Evolutionary conservation across 2,329 filamentous ascomycete genomes (phyloP), one percentile per base, ranked within the genome.

Genomic region (Fusarium pseudocircinatum): DNA sequence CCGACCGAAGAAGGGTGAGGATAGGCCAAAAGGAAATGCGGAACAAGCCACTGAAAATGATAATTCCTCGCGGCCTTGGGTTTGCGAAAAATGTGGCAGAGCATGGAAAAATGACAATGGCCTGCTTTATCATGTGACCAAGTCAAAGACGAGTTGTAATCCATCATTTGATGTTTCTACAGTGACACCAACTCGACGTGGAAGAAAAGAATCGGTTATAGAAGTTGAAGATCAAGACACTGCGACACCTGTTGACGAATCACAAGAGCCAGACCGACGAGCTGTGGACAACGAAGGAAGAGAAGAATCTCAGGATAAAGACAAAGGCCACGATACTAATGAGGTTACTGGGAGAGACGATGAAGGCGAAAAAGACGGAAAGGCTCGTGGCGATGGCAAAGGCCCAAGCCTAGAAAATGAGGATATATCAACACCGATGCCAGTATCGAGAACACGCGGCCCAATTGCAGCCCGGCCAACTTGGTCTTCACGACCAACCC

Each of bases 51-150:
- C 57, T 12, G 71, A 66, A 71, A 73, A 43, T 59, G 70, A 59
- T 10, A 54, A 75, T n/a, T 64, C 50, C 39, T 63, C 71, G 22
- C 80, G 81, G 34, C 73, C 80, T 4, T 89, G 81, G 74, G 81
- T 79, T 26, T 91, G 89, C 69, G 84, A 87, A 15, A 87, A 84
- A 47, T 91, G 89, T 66, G 85, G 85, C 15, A 85, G 84, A 7
- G 81, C 79, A 16, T 91, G 88, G 88, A 90, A 89, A 78, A 90
- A 90, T 58, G 83, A 87, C 39, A 82, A 88, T 50, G 89, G 89
- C 1, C 81, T 90, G 22, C 88, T 89, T 57, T 91, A 91, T 75
- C 89, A 91, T 69, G 79, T 87, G 20, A 86, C 85, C 39, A 90
- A 89, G 73, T 87, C 88, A 2, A 82, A 82, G 66, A 86, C 86